These are phyloP conservation scores for Vaccinium macrocarpon DNA, from an alignment of 148 eudicot species.

Conservation along the genomic window DNA sequence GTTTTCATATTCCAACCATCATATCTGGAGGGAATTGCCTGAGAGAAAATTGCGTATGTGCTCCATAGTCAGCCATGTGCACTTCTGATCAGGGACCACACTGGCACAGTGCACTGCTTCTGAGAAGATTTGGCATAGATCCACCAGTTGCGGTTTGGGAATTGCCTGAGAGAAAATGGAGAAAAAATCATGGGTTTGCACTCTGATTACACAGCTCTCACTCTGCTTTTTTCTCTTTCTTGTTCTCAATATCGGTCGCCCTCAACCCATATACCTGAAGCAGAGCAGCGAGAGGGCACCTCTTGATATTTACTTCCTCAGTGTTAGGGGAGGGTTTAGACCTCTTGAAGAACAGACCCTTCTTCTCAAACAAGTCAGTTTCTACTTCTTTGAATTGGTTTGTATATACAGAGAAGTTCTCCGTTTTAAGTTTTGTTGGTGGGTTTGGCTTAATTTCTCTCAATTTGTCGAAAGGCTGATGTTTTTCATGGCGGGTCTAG, in stretches of 20 bases:
- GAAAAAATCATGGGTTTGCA: constrained; percentile 44
- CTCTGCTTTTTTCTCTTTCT: constrained; percentile 45
- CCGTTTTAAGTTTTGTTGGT: neutral
- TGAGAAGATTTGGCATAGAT: neutral
- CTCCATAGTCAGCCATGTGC: too few relatives aligned
- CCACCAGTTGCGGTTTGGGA: neutral
- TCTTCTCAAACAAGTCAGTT: constrained; percentile 42
- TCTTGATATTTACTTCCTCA: constrained; percentile 41
- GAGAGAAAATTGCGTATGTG: too few relatives aligned
- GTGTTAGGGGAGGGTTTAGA: constrained; percentile 43
- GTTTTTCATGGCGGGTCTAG: neutral
- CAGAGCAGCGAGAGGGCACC: neutral
- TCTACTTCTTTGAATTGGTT: neutral
- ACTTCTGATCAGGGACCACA: too few relatives aligned
- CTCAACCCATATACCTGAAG: constrained; percentile 9
- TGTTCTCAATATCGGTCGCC: constrained; percentile 37
- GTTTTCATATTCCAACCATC: too few relatives aligned
- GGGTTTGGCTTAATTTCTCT: neutral
- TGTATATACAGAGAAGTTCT: neutral
- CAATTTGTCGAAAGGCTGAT: neutral
- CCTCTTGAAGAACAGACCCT: constrained; percentile 35
- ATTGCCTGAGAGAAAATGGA: constrained; percentile 19
- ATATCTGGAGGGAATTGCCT: too few relatives aligned
- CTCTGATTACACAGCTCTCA: constrained; percentile 36
- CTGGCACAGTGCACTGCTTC: neutral